phyloP scores from a whole-genome alignment of 345 rosid genomes.

The Toxicodendron radicans region DNA sequence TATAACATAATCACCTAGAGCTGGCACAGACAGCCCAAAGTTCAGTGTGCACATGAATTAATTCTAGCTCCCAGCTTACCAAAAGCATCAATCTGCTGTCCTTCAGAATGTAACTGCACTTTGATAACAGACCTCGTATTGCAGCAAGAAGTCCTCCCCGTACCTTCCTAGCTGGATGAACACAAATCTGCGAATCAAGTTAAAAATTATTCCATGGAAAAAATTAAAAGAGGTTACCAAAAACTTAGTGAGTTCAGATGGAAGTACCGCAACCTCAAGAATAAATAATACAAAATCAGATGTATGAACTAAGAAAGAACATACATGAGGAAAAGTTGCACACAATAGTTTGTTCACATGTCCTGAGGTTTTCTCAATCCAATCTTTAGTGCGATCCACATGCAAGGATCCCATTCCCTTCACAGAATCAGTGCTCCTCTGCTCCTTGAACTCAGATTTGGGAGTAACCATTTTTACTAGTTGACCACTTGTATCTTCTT shows the following conservation, averaged over 20 bases:
- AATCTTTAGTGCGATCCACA: constrained; percentile 75
- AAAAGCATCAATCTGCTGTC: constrained; percentile 71
- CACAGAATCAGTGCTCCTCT: constrained; percentile 22
- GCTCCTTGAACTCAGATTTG: constrained; percentile 31
- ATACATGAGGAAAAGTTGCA: constrained; percentile 81
- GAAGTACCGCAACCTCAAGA: not conserved
- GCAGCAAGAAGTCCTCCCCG: constrained; percentile 72
- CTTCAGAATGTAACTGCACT: constrained; percentile 59
- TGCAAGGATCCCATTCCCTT: constrained; percentile 52
- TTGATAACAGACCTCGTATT: constrained; percentile 62
- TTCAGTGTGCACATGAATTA: not conserved
- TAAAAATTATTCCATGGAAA: constrained; percentile 16
- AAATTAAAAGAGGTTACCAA: not conserved
- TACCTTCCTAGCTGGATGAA: constrained; percentile 68
- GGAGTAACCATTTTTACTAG: constrained; percentile 23
- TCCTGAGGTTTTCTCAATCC: constrained; percentile 69
- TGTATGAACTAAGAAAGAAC: constrained; percentile 25
- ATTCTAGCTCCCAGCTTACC: constrained; percentile 48
- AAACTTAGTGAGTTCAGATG: constrained; percentile 1
- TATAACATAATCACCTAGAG: not conserved
- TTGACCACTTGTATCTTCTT: constrained; percentile 36
- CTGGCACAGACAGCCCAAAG: not conserved
- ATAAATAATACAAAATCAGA: constrained; percentile 16
- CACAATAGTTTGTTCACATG: constrained; percentile 68
- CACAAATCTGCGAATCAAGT: constrained; percentile 60